A percentile compares a stretch with the other conserved stretches of the same genome.
Evolutionary conservation across 805 yeast genomes (phyloP).

Genomic region (Henningerozyma blattae): DNA sequence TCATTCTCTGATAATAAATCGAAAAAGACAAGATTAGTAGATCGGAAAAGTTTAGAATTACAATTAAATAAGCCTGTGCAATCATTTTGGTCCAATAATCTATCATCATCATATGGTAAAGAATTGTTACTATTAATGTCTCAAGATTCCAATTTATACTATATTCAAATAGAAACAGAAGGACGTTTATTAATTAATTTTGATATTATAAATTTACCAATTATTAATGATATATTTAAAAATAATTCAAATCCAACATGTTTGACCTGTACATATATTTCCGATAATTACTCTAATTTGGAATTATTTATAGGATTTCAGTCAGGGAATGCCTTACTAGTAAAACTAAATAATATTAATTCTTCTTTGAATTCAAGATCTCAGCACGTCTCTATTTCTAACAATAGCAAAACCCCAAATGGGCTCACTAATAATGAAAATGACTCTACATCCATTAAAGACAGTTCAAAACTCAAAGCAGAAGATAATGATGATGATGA

Average conservation of each 20-base stretch:
- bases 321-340: constrained; percentile 46
- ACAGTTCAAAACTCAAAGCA: constrained; percentile 20
- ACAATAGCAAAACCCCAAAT: too few relatives aligned
- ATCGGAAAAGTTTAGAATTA: constrained; percentile 21
- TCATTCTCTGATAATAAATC: constrained; percentile 31
- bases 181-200: constrained; percentile 22
- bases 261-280: constrained; percentile 13
- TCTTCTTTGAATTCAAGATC: constrained; percentile 21
- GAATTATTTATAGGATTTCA: constrained; percentile 47
- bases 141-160: constrained; percentile 14
- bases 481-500: constrained; percentile 16
- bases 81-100: constrained; percentile 4
- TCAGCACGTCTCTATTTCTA: too few relatives aligned
- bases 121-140: constrained; percentile 20
- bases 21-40: constrained; percentile 38
- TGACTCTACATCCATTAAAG: too few relatives aligned
- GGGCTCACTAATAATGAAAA: too few relatives aligned
- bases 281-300: constrained; percentile 25
- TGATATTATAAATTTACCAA: constrained; percentile 19
- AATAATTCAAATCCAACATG: constrained; percentile 19
- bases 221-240: constrained; percentile 20
- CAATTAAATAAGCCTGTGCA: constrained; percentile 10
- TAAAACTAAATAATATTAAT: constrained; percentile 21
- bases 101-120: constrained; percentile 2
- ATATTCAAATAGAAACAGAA: constrained; percentile 18